A percentile compares a stretch with the other conserved stretches of the same genome.
Evolutionary conservation across 1,284 basidiomycete species (phyloP).

Genomic region (Austroboletus niveus): DNA sequence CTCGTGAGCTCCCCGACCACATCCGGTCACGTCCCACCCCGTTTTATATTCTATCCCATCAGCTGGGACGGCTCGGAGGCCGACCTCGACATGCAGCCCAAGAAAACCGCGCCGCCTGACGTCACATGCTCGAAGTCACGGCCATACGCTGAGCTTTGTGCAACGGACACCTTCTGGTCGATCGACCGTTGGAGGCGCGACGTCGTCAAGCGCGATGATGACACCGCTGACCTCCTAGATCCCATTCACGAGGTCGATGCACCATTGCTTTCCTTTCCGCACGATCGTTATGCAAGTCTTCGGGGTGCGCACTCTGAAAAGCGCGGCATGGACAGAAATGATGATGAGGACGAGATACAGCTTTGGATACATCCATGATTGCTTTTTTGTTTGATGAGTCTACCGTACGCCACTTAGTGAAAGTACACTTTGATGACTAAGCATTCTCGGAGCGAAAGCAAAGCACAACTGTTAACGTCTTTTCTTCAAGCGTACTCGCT

Average conservation of each 20-base stretch:
- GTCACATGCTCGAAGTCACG: neutral
- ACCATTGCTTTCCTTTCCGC: constrained; percentile 14
- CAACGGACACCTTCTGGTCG: constrained; percentile 17
- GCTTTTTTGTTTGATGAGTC: neutral
- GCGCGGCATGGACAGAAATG: neutral
- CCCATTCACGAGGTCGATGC: constrained; percentile 15
- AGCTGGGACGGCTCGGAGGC: constrained; percentile 25
- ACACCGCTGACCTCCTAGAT: constrained; percentile 14
- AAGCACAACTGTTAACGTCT: no score
- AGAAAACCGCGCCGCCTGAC: neutral
- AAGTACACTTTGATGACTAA: neutral
- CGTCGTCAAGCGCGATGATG: constrained; percentile 7
- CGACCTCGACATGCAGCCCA: neutral
- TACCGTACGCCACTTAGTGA: no score
- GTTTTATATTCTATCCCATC: constrained; percentile 26
- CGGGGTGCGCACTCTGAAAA: neutral
- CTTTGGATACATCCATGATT: constrained; percentile 17
- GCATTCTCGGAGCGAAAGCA: neutral
- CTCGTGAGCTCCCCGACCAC: constrained; percentile 9
- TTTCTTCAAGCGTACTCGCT: no score
- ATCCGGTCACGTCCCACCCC: constrained; percentile 6
- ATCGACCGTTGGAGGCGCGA: constrained; percentile 25
- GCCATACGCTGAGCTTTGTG: neutral
- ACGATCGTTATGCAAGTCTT: neutral
- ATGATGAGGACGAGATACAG: constrained; percentile 6